Evolutionary conservation across 208 protist genomes (phyloP).

Genomic region (Strigomonas oncopelti): DNA sequence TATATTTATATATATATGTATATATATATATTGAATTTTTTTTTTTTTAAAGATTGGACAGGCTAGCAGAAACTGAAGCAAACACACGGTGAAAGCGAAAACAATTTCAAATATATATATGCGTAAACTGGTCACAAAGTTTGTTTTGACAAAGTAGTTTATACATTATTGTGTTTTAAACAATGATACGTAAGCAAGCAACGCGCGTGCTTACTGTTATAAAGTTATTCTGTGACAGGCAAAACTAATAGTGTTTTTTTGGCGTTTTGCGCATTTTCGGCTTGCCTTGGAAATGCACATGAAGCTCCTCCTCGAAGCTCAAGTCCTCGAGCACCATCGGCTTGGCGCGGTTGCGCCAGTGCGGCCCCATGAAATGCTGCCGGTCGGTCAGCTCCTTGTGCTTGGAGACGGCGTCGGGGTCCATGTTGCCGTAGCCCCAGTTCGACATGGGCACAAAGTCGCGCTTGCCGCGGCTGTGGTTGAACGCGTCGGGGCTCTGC

Average conservation of each 20-base stretch:
- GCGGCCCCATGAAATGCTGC: constrained; percentile 85
- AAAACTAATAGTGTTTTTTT: constrained; percentile 79
- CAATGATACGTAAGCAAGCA: constrained; percentile 2
- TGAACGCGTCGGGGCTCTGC: constrained; percentile 75
- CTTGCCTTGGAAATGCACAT: constrained; percentile 83
- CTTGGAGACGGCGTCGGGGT: constrained; percentile 76
- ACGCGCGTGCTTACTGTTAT: no score
- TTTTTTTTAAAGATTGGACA: no score
- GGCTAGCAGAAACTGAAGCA: no score
- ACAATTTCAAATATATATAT: constrained; percentile 4
- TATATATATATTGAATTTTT: no score
- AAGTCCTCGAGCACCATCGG: constrained; percentile 83
- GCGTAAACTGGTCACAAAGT: no score
- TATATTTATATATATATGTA: constrained; percentile 5
- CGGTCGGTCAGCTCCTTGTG: constrained; percentile 86
- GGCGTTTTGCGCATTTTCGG: constrained; percentile 87
- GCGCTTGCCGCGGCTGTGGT: constrained; percentile 63
- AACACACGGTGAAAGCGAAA: no score
- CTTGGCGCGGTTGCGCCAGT: constrained; percentile 80
- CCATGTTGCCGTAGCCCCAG: constrained; percentile 87
- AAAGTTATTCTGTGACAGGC: not conserved
- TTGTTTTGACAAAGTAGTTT: no score
- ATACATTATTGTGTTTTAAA: no score
- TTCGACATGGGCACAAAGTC: constrained; percentile 92
- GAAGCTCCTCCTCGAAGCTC: constrained; percentile 86